Evolutionary conservation across 768 basidiomycete genomes (phyloP), one percentile per base, ranked within the genome.

Genomic region (Megacollybia marginata): DNA sequence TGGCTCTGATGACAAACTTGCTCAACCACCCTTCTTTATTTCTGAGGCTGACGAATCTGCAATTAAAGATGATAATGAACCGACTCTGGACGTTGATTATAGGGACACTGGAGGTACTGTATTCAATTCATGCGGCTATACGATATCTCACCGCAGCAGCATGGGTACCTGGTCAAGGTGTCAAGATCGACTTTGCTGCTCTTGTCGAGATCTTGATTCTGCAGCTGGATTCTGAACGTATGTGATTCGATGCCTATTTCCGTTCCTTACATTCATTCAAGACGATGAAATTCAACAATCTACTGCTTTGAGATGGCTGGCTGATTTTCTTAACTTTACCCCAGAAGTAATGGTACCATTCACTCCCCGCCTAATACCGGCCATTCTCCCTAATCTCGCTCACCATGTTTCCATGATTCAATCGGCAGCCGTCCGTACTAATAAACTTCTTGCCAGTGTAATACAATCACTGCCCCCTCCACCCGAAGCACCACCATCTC

Each of bases 231-330:
- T 74, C 75, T 35, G 88, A 90, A 60, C 92, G 92, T 92, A 54
- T 66, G 85, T 75, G 33, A 6, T 46, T 44, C 52, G 28, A 33
- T 31, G 44, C 33, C 49, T 31, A 45, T 44, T 33, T 52, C 15
- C 33, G 33, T 53, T 47, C 36, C 33, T 18, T 33, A 43, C 46
- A 46, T 20, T 18, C 33, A 33, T 42, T 50, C 47, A 55, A 92
- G 96, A 97, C 59, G 89, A 92, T 53, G 93, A 95, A 61, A 89
- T 95, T 28, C 93, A 96, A 55, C 92, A 96, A 57, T 90, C 89
- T 0, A 94, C 89, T 0, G 90, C 93, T n/a, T 75, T 99, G 13
- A 74, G 80, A 52, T 99, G 96, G 96, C 71, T 99, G 19, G 80
- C 89, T 6, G 91, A 93, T 55, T 92, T 98, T 67, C 70, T 98